Base-by-base conservation (phyloP, 176 grass and related monocot genomes). In the Avena sativa region DNA sequence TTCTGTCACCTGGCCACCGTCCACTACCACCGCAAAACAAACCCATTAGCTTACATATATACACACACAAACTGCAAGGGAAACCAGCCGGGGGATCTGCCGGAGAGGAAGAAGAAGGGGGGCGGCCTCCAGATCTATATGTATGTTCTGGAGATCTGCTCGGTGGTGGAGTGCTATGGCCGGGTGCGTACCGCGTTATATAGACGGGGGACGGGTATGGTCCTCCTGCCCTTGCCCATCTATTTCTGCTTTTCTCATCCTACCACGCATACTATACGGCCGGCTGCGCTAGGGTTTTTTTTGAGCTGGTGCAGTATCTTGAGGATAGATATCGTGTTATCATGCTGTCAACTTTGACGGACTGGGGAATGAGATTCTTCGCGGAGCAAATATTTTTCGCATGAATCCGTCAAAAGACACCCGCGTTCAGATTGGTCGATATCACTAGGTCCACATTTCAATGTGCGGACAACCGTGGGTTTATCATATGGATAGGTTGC, bases 1-100 rank as follows among this genome's bases (percentile, higher is more conserved):
- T 86, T 86, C 88, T 90, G 71, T 90, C 88, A 90, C 36, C 84
- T 57, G 34, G 82, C 88, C 15, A 47, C 17, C 63, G 63, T 4
- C 10, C 60, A 4, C 25, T 26, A 11, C 40, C 79, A 11, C 55
- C 52, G 15, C 23, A 74, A 57, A 74, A 67, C 12, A 32, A 58
- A 89, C 13, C 13, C 6, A 61, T 56, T 38, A 48, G 21, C 62
- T 30, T 8, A 7, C 25, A 14, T 2, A 36, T 7, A 57, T 2
- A 25, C 4, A 7, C 25, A 14, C 5, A 36, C 6, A 5, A 16
- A 44, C 81, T 9, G 30, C 63, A 66, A 66, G 12, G 57, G 12
- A 65, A 30, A 13, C 12, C 71, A 8, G 26, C 32, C 3, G 11
- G 36, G 21, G 13, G 75, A 79, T 56, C 77, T 10, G 20, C 61